Base-by-base conservation (phyloP, 1,284 basidiomycete genomes). In the Melampsora americana region DNA sequence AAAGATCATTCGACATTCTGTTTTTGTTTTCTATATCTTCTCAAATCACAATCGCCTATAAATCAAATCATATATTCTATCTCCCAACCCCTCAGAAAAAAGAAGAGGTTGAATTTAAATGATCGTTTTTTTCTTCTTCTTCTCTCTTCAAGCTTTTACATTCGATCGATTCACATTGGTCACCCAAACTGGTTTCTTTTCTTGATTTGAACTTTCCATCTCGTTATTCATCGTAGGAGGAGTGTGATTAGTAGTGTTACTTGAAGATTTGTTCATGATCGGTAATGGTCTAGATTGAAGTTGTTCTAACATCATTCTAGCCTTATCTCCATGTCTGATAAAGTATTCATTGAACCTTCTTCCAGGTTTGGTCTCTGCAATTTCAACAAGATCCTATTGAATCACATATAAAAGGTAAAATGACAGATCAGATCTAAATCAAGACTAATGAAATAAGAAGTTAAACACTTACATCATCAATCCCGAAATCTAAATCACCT, bases 401-500 rank as follows among this genome's bases (percentile, higher is more conserved):
- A 56, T 23, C 32, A 26, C 16, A 66, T 30, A 56, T 2, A 20
- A 14, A 7, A 56, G 1, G 53, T 23, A 23, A 23, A 20, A 56
- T 28, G 7, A 56, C 9, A 6, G 53, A 56, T 56, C 9, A 56
- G 18, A 23, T n/a, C 11, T 5, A 42, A 42, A 9, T 9, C 11
- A 23, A 1, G n/a, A 18, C 7, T 23, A 1, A 12, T n/a, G 18
- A 56, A 56, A 28, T 4, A 44, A n/a, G 14, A 23, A 12, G 5
- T 46, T n/a, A 32, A 73, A 46, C 39, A 85, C 88, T 80, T 79
- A 93, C 92, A 84, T 92, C 92, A 79, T 95, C 90, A 80, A 98
- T 95, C 75, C 92, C 91, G 81, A 98, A 98, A 84, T 96, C 95
- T 79, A 98, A 84, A 84, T 97, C 95, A 84, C 92, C 93, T 70